These are phyloP conservation scores for Eucalyptus pauciflora DNA, from an alignment of 345 rosid species.

Conservation along the genomic window DNA sequence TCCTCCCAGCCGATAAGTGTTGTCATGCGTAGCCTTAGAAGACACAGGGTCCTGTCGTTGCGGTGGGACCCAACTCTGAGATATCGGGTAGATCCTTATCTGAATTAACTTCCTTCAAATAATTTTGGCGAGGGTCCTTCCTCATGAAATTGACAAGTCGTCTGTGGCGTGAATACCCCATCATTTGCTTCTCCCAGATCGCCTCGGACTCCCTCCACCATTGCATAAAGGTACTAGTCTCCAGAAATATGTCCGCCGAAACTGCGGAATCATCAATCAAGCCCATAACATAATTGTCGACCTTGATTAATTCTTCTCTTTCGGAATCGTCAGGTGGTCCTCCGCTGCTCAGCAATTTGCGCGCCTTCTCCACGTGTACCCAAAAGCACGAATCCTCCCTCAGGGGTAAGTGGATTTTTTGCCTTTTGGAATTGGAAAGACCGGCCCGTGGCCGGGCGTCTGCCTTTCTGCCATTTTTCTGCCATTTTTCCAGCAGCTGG, in stretches of 20 bases:
- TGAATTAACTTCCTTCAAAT: too few relatives aligned
- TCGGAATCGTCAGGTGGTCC: not conserved
- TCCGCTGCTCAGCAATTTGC: not conserved
- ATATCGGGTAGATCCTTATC: too few relatives aligned
- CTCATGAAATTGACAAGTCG: conserved; percentile 31
- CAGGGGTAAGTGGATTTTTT: not conserved
- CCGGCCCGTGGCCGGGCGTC: not conserved
- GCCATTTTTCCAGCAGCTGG: too few relatives aligned
- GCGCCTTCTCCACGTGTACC: conserved; percentile 75
- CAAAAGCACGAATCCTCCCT: conserved; percentile 1
- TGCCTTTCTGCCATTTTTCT: too few relatives aligned
- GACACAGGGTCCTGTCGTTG: too few relatives aligned
- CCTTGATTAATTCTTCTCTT: too few relatives aligned
- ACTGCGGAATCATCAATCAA: not conserved
- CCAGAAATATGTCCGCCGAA: not conserved
- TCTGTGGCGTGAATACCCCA: not conserved
- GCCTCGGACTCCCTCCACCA: not conserved
- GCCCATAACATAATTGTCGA: not conserved
- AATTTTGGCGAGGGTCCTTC: not conserved
- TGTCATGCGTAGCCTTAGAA: too few relatives aligned
- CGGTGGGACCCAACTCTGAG: too few relatives aligned
- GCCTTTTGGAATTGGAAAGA: not conserved
- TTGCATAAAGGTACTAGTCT: not conserved
- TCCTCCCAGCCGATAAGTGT: too few relatives aligned
- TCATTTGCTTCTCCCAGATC: not conserved